These are phyloP conservation scores for Solanum verrucosum DNA, from an alignment of 257 asterid genomes.

Conservation along the genomic window DNA sequence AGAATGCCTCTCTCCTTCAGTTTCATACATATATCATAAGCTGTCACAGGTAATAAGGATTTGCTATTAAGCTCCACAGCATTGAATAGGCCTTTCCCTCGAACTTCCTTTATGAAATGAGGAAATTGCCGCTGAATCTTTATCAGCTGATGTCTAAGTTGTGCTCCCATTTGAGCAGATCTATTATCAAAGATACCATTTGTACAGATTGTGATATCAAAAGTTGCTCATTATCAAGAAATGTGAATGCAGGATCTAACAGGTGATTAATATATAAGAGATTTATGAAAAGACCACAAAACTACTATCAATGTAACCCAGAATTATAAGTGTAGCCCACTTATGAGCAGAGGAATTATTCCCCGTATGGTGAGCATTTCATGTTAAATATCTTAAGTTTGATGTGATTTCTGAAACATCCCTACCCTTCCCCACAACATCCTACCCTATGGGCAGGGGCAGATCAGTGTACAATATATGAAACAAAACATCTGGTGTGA, in stretches of 20 bases:
- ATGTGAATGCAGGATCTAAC: neutral
- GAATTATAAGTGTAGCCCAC: neutral
- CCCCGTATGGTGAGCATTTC: neutral
- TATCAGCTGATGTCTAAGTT: conserved; percentile 50
- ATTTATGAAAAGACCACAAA: neutral
- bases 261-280: neutral
- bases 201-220: neutral
- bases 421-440: neutral
- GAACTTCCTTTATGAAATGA: conserved; percentile 60
- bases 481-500: neutral
- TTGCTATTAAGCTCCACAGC: conserved; percentile 82
- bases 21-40: conserved; percentile 85
- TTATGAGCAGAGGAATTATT: neutral
- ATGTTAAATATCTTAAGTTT: neutral
- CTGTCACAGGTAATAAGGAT: conserved; percentile 57
- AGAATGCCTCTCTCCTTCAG: conserved; percentile 89
- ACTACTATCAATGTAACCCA: neutral
- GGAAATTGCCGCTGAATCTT: conserved; percentile 64
- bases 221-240: neutral
- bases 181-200: conserved; percentile 17
- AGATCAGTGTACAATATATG: neutral
- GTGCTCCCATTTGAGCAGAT: conserved; percentile 67
- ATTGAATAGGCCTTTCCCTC: conserved; percentile 84
- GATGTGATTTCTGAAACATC: neutral
- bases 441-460: neutral